Base-by-base conservation (phyloP, 495 filamentous ascomycete species). In the Aspergillus ellipticus region DNA sequence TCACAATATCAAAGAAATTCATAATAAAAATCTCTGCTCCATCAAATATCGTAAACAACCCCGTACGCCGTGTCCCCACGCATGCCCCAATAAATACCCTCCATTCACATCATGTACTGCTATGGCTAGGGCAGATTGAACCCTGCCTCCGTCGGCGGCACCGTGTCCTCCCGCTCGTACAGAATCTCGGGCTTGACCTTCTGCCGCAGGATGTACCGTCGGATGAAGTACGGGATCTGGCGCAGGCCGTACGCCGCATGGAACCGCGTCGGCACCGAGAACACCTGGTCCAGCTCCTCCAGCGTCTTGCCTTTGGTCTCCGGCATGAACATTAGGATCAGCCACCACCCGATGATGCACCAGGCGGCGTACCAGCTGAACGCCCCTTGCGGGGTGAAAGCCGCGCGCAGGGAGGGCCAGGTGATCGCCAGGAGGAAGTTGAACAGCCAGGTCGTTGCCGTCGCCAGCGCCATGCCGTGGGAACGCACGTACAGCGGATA, bases 401-500 rank as follows among this genome's bases (percentile, higher is more conserved):
- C 77, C 0, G 63, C 60, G 2, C 80, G 59, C 15, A 89, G 57
- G 0, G 69, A 67, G 1, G 87, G 88, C 79, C 82, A 88, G 8
- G 88, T 88, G 17, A 90, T 74, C 2, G 81, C 78, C 1, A 90
- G 69, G 0, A 89, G 65, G 58, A 82, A 81, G 53, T 88, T 88
- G 67, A 88, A 87, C n/a, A 65, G 58, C 69, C 68, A 72, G 6
- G 62, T 66, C 47, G 70, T 81, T n/a, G 64, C 72, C 13, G 69
- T 75, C 46, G 68, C 74, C 57, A 80, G 79, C 0, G 75, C 73
- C 84, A 87, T 87, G 15, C 83, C 84, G 42, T 85, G 66, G 53
- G 86, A 82, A 28, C 89, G 83, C n/a, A 89, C 79, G 58, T 89
- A 87, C 1, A 92, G 69, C 2, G 89, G 89, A 64, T 87, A 66